phyloP scores from a whole-genome alignment of 129 eudicot species.

The Deinandra increscens region DNA sequence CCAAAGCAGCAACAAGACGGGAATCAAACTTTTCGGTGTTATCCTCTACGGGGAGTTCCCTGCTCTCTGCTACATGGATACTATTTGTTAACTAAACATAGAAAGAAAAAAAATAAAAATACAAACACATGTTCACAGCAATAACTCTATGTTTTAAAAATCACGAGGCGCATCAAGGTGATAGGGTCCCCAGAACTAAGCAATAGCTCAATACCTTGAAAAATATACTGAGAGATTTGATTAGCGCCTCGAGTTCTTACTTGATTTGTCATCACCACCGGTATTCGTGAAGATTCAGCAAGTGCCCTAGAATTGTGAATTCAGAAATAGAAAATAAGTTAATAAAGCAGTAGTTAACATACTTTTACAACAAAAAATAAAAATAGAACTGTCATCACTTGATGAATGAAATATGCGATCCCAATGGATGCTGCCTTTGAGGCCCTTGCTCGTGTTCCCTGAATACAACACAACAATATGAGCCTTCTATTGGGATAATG shows the following conservation, averaged over 20 bases:
- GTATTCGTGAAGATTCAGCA: slow-evolving; percentile 81
- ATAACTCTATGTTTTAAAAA: neutral
- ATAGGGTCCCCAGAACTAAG: neutral
- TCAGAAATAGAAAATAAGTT: neutral
- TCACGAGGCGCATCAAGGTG: too few relatives aligned
- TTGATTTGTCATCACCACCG: slow-evolving; percentile 89
- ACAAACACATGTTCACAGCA: neutral
- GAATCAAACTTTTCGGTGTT: slow-evolving; percentile 47
- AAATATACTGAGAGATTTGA: slow-evolving; percentile 50
- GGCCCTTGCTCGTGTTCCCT: slow-evolving; percentile 69
- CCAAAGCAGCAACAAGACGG: slow-evolving; percentile 91
- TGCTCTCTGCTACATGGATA: slow-evolving; percentile 33
- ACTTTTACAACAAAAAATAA: slow-evolving; percentile 3
- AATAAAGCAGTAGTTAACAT: neutral
- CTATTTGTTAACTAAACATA: neutral
- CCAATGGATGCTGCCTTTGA: slow-evolving; percentile 63
- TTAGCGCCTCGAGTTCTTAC: slow-evolving; percentile 66
- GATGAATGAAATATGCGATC: slow-evolving; percentile 84
- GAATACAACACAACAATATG: slow-evolving; percentile 16
- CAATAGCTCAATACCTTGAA: slow-evolving; percentile 46
- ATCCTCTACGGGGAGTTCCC: slow-evolving; percentile 29
- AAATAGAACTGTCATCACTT: slow-evolving; percentile 44
- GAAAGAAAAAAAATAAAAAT: neutral
- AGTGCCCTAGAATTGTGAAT: slow-evolving; percentile 48
- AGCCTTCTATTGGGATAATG: neutral